phyloP scores from a whole-genome alignment of 805 yeast species.

The Metschnikowia gelsemii region DNA sequence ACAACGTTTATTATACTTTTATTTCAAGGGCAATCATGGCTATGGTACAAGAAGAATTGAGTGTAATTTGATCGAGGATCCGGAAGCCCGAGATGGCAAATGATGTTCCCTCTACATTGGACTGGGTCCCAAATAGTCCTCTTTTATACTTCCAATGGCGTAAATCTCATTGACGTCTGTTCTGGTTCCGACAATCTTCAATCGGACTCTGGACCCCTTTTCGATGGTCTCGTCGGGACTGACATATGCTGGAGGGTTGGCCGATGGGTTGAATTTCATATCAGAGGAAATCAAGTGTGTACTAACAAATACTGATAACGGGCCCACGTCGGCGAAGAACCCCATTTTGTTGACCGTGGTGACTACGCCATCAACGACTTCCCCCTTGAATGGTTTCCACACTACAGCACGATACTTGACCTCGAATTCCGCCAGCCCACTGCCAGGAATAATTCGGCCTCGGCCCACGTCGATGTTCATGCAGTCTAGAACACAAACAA shows the following conservation, averaged over 20 bases:
- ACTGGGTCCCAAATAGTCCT: slow-evolving; percentile 90
- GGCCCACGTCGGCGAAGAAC: slow-evolving; percentile 97
- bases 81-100: not conserved
- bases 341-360: slow-evolving; percentile 94
- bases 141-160: slow-evolving; percentile 97
- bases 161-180: slow-evolving; percentile 96
- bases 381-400: slow-evolving; percentile 98
- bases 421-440: slow-evolving; percentile 94
- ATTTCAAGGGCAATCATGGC: slow-evolving; percentile 7
- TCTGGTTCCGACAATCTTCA: slow-evolving; percentile 95
- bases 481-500: slow-evolving; percentile 92
- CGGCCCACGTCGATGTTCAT: slow-evolving; percentile 93
- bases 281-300: slow-evolving; percentile 94
- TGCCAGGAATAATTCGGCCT: slow-evolving; percentile 86
- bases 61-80: not conserved
- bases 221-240: slow-evolving; percentile 93
- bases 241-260: slow-evolving; percentile 97
- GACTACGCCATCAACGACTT: slow-evolving; percentile 95
- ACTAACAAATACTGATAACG: slow-evolving; percentile 89
- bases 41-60: slow-evolving; percentile 15
- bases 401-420: slow-evolving; percentile 96
- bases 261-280: slow-evolving; percentile 89
- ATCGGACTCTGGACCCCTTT: slow-evolving; percentile 89
- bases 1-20: not conserved
- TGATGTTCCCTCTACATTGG: slow-evolving; percentile 38